These are phyloP conservation scores for Pelargonium exstipulatum DNA, from an alignment of 441 rosid species.

Conservation along the genomic window DNA sequence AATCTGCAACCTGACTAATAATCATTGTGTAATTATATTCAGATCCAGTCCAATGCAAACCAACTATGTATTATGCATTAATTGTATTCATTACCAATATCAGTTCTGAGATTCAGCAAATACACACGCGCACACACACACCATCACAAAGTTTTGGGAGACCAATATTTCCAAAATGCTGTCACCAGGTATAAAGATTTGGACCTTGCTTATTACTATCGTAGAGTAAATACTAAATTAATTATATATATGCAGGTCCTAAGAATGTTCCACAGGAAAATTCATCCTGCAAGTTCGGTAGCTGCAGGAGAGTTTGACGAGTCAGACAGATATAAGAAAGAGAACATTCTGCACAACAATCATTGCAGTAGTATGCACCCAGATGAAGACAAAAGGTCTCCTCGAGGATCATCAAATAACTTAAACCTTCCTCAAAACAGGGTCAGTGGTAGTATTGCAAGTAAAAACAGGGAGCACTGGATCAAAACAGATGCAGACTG, in stretches of 20 bases:
- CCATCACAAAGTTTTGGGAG: too few species aligned
- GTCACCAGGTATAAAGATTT: background rate
- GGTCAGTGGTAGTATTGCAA: slow-evolving; percentile 31
- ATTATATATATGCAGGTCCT: slow-evolving; percentile 44
- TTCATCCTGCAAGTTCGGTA: slow-evolving; percentile 59
- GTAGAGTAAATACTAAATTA: background rate
- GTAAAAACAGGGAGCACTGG: slow-evolving; percentile 63
- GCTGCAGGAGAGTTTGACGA: slow-evolving; percentile 28
- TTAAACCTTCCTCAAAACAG: slow-evolving; percentile 32
- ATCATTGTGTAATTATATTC: background rate
- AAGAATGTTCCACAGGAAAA: slow-evolving; percentile 60
- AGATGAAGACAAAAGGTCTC: slow-evolving; percentile 30
- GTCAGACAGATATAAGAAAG: slow-evolving; percentile 21
- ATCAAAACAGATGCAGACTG: slow-evolving; percentile 89
- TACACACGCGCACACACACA: too few species aligned
- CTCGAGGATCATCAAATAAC: slow-evolving; percentile 25
- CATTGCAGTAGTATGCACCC: slow-evolving; percentile 12
- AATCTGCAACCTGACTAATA: background rate
- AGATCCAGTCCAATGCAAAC: background rate
- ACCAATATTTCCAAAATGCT: background rate
- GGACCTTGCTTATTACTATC: background rate
- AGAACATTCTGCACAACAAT: slow-evolving; percentile 10
- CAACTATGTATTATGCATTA: background rate
- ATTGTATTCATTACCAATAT: background rate
- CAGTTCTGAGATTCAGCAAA: background rate